These are phyloP conservation scores for Paulownia fortunei DNA, from an alignment of 257 asterid species.

Conservation along the genomic window DNA sequence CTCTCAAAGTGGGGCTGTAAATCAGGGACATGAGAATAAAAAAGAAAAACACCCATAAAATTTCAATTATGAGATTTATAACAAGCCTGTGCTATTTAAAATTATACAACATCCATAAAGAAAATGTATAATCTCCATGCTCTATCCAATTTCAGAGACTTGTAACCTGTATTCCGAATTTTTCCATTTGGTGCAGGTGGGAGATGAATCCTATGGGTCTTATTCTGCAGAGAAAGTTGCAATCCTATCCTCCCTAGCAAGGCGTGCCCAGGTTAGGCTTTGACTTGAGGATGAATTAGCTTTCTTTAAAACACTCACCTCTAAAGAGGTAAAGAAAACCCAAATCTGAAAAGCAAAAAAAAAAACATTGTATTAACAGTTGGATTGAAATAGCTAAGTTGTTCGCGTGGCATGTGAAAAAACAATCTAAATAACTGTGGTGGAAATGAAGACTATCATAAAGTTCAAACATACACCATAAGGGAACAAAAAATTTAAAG, in stretches of 20 bases:
- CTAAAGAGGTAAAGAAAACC: not conserved
- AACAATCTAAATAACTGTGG: no score
- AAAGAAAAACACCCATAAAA: not conserved
- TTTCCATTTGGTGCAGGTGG: slow-evolving; percentile 58
- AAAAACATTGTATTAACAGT: no score
- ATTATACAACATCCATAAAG: not conserved
- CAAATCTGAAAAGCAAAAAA: no score
- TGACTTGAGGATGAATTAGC: slow-evolving; percentile 5
- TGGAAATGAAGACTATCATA: no score
- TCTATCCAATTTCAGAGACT: slow-evolving; percentile 10
- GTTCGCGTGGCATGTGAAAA: no score
- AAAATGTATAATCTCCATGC: not conserved
- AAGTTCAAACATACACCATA: not conserved
- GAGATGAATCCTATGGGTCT: slow-evolving; percentile 92
- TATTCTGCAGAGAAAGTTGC: slow-evolving; percentile 81
- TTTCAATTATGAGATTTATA: not conserved
- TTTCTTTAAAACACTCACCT: not conserved
- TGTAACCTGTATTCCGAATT: not conserved
- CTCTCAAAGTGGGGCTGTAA: no score
- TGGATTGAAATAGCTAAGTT: not conserved
- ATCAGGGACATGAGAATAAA: no score
- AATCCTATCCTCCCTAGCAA: slow-evolving; percentile 77
- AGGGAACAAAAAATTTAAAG: not conserved
- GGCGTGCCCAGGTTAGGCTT: slow-evolving; percentile 89
- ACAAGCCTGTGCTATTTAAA: not conserved